Evolutionary conservation across 495 filamentous ascomycete species (phyloP).

Genomic region (Penicillium subrubescens): DNA sequence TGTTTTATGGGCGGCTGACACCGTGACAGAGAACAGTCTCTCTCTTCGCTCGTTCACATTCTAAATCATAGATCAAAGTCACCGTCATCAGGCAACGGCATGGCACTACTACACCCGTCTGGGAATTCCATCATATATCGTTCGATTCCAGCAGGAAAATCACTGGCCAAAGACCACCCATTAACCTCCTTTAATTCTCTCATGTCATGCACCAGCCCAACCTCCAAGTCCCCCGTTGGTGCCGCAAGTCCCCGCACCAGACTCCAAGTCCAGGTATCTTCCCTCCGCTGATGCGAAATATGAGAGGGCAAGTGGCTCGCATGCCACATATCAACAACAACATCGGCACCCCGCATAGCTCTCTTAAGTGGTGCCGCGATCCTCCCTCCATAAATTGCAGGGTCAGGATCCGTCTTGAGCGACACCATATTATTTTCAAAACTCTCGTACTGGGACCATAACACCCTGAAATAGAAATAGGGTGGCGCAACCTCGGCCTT

Average conservation of each 20-base stretch:
- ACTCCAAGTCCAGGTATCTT: constrained; percentile 6
- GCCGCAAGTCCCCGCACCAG: not conserved
- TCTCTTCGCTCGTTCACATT: not conserved
- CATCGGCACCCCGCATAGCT: constrained; percentile 2
- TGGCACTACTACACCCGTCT: not conserved
- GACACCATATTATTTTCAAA: not conserved
- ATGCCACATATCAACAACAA: constrained; percentile 8
- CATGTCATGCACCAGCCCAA: not conserved
- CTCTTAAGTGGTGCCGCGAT: not conserved
- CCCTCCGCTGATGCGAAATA: not conserved
- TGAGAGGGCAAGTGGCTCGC: not conserved
- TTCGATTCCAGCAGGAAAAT: not conserved
- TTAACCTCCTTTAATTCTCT: constrained; percentile 5
- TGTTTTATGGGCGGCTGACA: not conserved
- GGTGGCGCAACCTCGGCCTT: not conserved
- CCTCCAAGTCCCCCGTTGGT: not conserved
- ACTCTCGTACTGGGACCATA: not conserved
- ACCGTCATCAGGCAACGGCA: not conserved
- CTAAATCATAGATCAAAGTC: not conserved
- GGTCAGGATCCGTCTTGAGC: not conserved
- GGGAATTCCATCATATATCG: not conserved
- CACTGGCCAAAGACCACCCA: not conserved
- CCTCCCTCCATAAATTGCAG: not conserved
- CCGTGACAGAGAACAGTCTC: not conserved
- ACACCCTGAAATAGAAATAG: constrained; percentile 9